Conservation (phyloP, 495 filamentous ascomycete species). For the Penicillium flavigenum region DNA sequence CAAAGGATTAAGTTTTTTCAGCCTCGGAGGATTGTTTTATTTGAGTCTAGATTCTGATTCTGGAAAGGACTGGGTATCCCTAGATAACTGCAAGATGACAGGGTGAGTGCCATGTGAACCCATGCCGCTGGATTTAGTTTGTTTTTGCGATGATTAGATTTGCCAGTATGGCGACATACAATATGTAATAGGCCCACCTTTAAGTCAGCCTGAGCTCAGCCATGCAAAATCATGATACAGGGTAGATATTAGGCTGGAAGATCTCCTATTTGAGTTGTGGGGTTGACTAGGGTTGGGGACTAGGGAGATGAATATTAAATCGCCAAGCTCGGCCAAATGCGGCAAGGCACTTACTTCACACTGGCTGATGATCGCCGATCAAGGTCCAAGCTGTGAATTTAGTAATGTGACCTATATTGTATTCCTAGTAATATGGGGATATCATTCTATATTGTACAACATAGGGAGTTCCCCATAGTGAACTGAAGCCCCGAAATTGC, state of each 20-base stretch:
- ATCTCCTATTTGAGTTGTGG: not conserved
- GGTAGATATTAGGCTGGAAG: not conserved
- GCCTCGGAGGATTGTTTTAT: not conserved
- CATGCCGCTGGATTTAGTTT: not conserved
- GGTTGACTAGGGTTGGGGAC: not conserved
- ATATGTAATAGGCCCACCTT: not conserved
- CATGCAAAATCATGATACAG: not conserved
- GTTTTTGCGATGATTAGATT: not conserved
- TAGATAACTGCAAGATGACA: slow-evolving; percentile 3
- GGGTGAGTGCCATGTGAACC: not conserved
- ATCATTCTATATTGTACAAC: too few species aligned
- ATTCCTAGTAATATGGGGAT: too few species aligned
- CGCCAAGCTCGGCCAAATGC: slow-evolving; percentile 4
- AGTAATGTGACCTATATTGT: not conserved
- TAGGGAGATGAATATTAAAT: not conserved
- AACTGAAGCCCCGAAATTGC: not conserved
- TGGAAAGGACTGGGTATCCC: not conserved
- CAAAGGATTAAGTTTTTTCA: not conserved
- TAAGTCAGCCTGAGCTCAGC: not conserved
- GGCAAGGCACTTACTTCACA: slow-evolving; percentile 1
- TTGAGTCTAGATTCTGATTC: not conserved
- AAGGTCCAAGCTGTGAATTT: not conserved
- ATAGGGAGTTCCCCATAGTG: too few species aligned
- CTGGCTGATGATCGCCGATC: not conserved
- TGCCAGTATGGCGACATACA: not conserved